phyloP scores from a whole-genome alignment of 2,329 filamentous ascomycete species.

The Teratosphaeria zuluensis region DNA sequence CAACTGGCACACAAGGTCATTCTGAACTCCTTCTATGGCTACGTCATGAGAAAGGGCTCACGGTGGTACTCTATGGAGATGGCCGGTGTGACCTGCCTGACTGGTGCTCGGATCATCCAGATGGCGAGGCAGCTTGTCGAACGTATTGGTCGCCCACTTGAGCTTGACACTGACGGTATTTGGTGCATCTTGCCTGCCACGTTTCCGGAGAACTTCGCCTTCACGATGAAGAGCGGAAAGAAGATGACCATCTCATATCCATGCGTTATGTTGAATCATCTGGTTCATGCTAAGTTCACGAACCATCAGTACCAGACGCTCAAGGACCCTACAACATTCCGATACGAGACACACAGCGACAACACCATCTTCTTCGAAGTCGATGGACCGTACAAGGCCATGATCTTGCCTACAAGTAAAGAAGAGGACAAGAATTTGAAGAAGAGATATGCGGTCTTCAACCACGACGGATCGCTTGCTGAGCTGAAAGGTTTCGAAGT shows the following conservation, averaged over 20 bases:
- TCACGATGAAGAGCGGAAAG: constrained; percentile 92
- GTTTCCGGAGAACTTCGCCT: constrained; percentile 92
- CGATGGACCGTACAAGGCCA: constrained; percentile 92
- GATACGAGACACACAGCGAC: constrained; percentile 94
- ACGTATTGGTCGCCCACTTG: constrained; percentile 80
- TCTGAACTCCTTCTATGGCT: constrained; percentile 97
- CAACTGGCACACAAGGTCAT: constrained; percentile 98
- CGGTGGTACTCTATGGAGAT: constrained; percentile 99
- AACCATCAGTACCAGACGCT: constrained; percentile 96
- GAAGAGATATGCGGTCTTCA: constrained; percentile 98
- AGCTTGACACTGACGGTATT: constrained; percentile 96
- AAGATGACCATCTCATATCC: constrained; percentile 95
- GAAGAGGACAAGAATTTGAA: constrained; percentile 99
- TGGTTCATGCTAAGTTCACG: constrained; percentile 89
- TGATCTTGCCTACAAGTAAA: constrained; percentile 94
- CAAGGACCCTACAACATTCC: constrained; percentile 66
- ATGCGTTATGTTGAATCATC: constrained; percentile 97
- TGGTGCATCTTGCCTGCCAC: constrained; percentile 98
- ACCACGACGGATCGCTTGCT: constrained; percentile 88
- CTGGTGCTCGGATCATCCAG: constrained; percentile 92
- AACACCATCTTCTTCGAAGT: constrained; percentile 99
- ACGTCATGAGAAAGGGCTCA: constrained; percentile 98
- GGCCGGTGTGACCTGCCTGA: constrained; percentile 96
- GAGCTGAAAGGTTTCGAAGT: constrained; percentile 97
- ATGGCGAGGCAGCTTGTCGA: constrained; percentile 90